phyloP scores from a whole-genome alignment of 768 basidiomycete genomes.

The Flagelloscypha sp. region DNA sequence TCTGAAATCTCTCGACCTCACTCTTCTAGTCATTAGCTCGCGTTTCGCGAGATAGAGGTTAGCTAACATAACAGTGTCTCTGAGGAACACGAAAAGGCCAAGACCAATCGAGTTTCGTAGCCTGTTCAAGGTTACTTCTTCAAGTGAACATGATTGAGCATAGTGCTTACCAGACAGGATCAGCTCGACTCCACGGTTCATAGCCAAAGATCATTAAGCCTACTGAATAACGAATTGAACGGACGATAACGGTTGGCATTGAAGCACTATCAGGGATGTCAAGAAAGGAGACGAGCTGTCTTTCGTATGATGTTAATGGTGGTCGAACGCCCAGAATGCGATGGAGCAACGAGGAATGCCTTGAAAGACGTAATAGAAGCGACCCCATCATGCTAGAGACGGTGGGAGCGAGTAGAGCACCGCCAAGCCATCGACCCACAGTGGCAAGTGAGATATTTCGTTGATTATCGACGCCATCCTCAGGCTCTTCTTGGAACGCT shows the following conservation, averaged over 20 bases:
- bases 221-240: conserved; percentile 4
- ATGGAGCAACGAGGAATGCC: conserved; percentile 26
- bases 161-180: conserved; percentile 50
- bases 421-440: conserved; percentile 58
- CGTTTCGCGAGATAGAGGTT: conserved; percentile 64
- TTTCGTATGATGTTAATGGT: conserved; percentile 1
- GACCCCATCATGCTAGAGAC: conserved; percentile 61
- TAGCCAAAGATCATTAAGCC: conserved; percentile 20
- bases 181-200: conserved; percentile 32
- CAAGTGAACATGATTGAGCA: too few relatives aligned
- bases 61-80: conserved; percentile 35
- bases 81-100: conserved; percentile 40
- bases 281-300: conserved; percentile 3
- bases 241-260: not conserved
- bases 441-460: conserved; percentile 50
- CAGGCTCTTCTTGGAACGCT: too few relatives aligned
- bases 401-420: conserved; percentile 59
- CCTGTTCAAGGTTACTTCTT: not conserved
- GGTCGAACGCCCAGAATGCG: conserved; percentile 23
- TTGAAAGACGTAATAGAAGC: conserved; percentile 47
- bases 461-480: too few relatives aligned
- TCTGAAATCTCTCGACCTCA: conserved; percentile 65
- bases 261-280: not conserved
- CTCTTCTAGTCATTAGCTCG: conserved; percentile 58
- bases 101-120: conserved; percentile 45